Evolutionary conservation across 495 filamentous ascomycete species (phyloP).

Genomic region (Pyrenopolyporus hunteri): DNA sequence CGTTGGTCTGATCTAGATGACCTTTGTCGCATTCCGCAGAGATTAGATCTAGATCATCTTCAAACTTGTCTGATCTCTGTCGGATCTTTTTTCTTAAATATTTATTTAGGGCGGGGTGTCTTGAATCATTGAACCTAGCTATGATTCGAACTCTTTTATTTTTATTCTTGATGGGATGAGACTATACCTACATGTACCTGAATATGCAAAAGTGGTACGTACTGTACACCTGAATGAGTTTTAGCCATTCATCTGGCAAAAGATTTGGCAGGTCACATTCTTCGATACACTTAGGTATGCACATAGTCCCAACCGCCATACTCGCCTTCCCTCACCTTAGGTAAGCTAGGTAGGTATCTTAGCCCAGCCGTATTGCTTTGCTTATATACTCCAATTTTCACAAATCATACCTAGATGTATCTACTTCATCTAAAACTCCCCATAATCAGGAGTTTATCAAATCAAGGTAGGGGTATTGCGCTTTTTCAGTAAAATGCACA

Average conservation of each 20-base stretch:
- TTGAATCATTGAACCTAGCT: not conserved
- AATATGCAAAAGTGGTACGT: not conserved
- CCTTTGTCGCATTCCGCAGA: not conserved
- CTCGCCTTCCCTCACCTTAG: not conserved
- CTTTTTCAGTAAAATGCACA: no score
- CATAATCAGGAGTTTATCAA: no score
- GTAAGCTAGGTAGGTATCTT: no score
- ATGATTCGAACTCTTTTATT: no score
- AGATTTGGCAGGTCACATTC: constrained; percentile 16
- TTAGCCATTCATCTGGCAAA: not conserved
- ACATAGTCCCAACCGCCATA: not conserved
- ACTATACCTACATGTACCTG: constrained; percentile 7
- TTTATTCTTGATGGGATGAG: no score
- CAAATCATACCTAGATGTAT: no score
- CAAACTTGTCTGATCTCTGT: constrained; percentile 20
- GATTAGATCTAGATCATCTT: constrained; percentile 24
- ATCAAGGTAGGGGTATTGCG: no score
- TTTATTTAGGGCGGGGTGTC: constrained; percentile 12
- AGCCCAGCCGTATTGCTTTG: constrained; percentile 5
- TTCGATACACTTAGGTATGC: no score
- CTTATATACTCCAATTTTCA: no score
- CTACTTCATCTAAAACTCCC: no score
- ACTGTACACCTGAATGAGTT: constrained; percentile 1
- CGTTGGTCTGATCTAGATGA: constrained; percentile 10
- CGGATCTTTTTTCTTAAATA: not conserved